Base-by-base conservation (phyloP, 2,329 filamentous ascomycete species). In the Ceratocystis papillata region DNA sequence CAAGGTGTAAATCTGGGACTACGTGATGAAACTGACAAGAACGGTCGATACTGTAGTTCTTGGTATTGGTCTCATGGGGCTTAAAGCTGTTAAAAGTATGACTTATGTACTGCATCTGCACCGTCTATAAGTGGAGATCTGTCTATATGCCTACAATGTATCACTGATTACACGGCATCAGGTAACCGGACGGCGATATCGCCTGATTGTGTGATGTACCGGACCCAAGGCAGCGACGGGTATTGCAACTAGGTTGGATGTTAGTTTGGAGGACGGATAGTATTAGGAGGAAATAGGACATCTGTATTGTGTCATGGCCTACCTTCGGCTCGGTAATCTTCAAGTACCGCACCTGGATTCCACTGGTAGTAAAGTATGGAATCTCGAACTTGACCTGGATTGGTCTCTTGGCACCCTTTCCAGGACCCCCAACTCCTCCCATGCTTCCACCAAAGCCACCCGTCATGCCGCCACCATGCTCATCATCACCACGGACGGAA, bases 251-350 rank as follows among this genome's bases (percentile, higher is more conserved):
- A 71, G 7, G 17, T 17, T 8, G 20, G 41, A 22, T 3, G 62
- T 68, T 66, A 69, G 68, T 46, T 41, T 41, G 37, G 37, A 41
- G 10, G 10, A 41, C 50, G 46, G 25, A 53, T 33, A n/a, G 62
- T 8, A 28, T 33, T 2, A 60, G 55, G n/a, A 44, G 33, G 41
- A 46, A 55, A 37, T 65, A 25, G 63, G 67, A 37, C 55, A 45
- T 4, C 33, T 41, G n/a, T 17, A 15, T 22, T 5, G 45, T 61
- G n/a, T 20, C 30, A 6, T 15, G 57, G 76, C 84, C 73, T 79
- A 96, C 93, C 90, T 99, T 99, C 60, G 94, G 94, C 78, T 99
- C 94, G 70, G 96, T 97, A 73, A 99, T 99, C 83, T 99, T 99
- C 76, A 99, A 78, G 76, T 99, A 99, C 73, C 94, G 85, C 72